A percentile compares a stretch with the other conserved stretches of the same genome.
Conservation (phyloP, 306 rosid genomes). For the Spatholobus suberectus region DNA sequence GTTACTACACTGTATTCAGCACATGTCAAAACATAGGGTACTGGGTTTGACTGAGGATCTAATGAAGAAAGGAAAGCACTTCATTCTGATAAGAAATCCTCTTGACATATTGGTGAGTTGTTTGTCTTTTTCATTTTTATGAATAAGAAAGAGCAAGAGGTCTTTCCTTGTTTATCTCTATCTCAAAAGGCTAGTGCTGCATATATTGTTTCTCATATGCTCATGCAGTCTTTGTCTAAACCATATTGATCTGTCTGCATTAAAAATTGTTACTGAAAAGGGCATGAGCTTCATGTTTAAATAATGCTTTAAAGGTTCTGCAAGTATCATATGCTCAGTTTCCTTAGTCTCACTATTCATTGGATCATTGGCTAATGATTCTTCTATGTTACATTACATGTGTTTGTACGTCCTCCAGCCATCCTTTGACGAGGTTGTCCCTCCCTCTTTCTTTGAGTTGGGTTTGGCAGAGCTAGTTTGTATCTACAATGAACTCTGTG, state of each 20-base stretch:
- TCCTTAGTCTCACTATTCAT: background rate
- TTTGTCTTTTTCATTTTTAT: background rate
- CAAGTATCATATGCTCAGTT: background rate
- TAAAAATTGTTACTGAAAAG: background rate
- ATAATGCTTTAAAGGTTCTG: background rate
- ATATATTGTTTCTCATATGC: background rate
- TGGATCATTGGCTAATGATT: constrained; percentile 12
- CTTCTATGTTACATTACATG: constrained; percentile 23
- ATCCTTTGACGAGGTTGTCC: constrained; percentile 74
- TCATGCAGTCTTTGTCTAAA: background rate
- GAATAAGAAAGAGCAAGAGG: background rate
- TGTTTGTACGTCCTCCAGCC: constrained; percentile 52
- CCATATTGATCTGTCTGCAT: background rate
- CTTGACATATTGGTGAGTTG: constrained; percentile 75
- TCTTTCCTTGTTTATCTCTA: constrained; percentile 9
- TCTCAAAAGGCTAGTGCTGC: background rate
- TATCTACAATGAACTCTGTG: constrained; percentile 69
- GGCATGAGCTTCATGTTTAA: background rate
- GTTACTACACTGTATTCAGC: constrained; percentile 53
- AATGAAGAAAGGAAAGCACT: constrained; percentile 79
- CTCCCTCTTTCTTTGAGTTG: constrained; percentile 70
- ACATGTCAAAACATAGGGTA: constrained; percentile 74
- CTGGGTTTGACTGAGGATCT: constrained; percentile 69
- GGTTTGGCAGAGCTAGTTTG: constrained; percentile 68
- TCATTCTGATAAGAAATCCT: constrained; percentile 78